Percentiles rank a stretch among this genome's conserved stretches.
Conservation (phyloP, 768 basidiomycete genomes). For the Boletus insuetus region DNA sequence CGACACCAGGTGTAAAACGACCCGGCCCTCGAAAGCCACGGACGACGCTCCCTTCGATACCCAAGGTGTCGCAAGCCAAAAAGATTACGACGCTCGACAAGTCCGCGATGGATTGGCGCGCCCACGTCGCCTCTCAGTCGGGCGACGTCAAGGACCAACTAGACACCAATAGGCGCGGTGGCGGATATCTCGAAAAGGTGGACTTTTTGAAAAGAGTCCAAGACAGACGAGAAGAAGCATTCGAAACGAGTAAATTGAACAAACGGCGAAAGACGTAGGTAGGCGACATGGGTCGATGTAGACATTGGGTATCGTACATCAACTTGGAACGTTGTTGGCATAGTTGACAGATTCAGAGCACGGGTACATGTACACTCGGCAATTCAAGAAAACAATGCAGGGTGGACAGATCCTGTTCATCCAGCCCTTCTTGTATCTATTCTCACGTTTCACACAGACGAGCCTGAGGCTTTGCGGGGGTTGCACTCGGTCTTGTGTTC, state of each 20-base stretch:
- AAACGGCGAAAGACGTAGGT: conserved; percentile 44
- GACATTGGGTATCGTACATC: conserved; percentile 7
- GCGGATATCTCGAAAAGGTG: conserved; percentile 82
- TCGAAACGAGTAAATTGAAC: conserved; percentile 53
- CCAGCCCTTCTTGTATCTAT: background rate
- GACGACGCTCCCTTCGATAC: conserved; percentile 51
- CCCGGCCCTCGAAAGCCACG: conserved; percentile 70
- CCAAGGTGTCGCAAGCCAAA: conserved; percentile 56
- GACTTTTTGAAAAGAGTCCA: conserved; percentile 79
- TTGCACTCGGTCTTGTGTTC: conserved; percentile 15
- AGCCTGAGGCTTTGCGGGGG: background rate
- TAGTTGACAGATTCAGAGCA: background rate
- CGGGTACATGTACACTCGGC: background rate
- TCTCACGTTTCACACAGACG: background rate
- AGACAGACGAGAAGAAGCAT: conserved; percentile 61
- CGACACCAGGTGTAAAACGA: conserved; percentile 32
- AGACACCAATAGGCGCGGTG: conserved; percentile 68
- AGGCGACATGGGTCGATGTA: background rate
- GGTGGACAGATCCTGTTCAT: conserved; percentile 4
- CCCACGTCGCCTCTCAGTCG: conserved; percentile 51
- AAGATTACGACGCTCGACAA: conserved; percentile 85
- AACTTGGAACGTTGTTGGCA: background rate
- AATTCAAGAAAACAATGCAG: background rate
- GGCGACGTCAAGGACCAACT: conserved; percentile 62
- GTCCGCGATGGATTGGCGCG: conserved; percentile 82